Conservation (phyloP, 202 grass and related monocot species). For the Zoysia matrella region DNA sequence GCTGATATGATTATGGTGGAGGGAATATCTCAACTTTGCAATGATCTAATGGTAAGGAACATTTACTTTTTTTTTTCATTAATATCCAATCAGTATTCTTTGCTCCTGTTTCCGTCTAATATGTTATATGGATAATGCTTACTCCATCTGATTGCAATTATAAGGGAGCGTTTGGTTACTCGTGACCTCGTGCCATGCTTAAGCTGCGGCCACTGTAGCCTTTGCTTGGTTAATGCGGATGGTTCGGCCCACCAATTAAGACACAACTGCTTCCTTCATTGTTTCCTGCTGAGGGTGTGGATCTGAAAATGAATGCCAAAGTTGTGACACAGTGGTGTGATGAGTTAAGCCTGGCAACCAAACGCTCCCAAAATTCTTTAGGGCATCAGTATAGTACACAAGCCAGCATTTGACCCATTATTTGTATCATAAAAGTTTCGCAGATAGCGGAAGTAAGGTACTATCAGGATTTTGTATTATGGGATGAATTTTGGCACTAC, state of each 20-base stretch:
- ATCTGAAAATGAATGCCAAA: too few relatives aligned
- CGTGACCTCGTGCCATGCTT: too few relatives aligned
- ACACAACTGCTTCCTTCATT: too few relatives aligned
- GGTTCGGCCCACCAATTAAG: too few relatives aligned
- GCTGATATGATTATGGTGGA: constrained; percentile 96
- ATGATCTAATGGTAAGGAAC: constrained; percentile 72
- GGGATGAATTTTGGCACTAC: neutral
- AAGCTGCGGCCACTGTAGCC: too few relatives aligned
- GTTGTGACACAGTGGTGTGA: too few relatives aligned
- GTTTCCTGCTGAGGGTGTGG: too few relatives aligned
- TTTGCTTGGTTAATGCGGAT: too few relatives aligned
- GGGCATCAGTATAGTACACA: neutral
- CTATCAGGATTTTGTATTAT: neutral
- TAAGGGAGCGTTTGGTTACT: too few relatives aligned
- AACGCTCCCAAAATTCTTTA: neutral
- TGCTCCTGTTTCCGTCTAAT: neutral
- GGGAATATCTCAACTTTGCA: constrained; percentile 94
- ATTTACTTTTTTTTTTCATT: constrained; percentile 11
- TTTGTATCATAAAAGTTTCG: neutral
- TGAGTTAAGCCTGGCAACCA: too few relatives aligned
- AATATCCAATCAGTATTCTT: constrained; percentile 9
- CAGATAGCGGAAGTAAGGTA: neutral
- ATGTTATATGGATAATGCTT: constrained; percentile 17
- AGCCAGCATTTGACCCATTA: neutral
- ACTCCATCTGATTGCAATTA: constrained; percentile 11